Evolutionary conservation across 2,329 filamentous ascomycete species (phyloP), one percentile per base, ranked within the genome.

Genomic region (Diaporthe sp.): DNA sequence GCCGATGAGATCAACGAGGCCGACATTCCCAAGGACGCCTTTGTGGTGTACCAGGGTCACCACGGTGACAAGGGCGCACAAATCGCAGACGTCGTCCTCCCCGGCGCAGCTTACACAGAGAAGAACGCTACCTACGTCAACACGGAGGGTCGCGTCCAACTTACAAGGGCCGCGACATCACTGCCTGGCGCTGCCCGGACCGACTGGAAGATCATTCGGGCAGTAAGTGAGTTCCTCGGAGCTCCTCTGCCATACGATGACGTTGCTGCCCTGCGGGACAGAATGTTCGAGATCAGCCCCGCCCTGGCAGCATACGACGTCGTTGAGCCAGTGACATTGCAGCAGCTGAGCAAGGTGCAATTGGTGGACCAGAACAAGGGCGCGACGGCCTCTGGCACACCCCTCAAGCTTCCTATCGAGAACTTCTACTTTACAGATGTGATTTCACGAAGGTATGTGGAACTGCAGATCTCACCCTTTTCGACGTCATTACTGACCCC

Each of bases 371-470:
- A 97, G 85, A 98, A 98, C 89, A 98, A 97, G 91, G 95, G 94
- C 63, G 86, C 91, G 68, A 93, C 94, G 85, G 81, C 89, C n/a
- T 93, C 88, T 53, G 92, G 92, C n/a, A 85, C 89, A 79, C 91
- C 94, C 39, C 89, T 99, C 80, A 94, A 92, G 88, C 94, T 94
- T 85, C 92, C 94, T 73, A 94, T 99, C 79, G 92, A 98, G 80
- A 94, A 99, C 88, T 99, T 99, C 85, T 99, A 96, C 88, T 98
- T 98, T 86, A 99, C 97, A 84, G 96, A 99, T 85, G 92, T 93
- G 74, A 98, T 99, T 84, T 97, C 96, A 51, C 93, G 97, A 90
- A 98, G 95, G 95, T 97, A 87, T 84, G 92, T 87, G 59, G 74
- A 53, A 74, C 66, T 47, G 47, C 58, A 58, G 25, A 59, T 39